These are phyloP conservation scores for Oleoguttula mirabilis DNA, from an alignment of 495 filamentous ascomycete genomes.

Conservation along the genomic window DNA sequence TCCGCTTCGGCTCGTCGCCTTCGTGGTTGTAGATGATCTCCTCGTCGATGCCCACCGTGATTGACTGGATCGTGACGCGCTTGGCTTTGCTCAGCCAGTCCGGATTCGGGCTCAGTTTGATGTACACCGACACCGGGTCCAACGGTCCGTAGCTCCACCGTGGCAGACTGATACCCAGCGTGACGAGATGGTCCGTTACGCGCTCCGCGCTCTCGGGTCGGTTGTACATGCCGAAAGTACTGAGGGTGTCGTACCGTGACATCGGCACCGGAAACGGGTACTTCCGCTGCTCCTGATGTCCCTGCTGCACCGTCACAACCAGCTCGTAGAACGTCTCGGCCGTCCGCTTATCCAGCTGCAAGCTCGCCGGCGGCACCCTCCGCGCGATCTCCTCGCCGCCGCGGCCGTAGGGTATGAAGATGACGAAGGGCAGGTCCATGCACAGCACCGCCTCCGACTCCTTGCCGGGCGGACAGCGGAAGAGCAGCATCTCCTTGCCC, in stretches of 20 bases:
- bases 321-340: constrained; percentile 96
- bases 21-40: constrained; percentile 96
- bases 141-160: constrained; percentile 94
- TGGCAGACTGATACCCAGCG: constrained; percentile 77
- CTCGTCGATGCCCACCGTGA: constrained; percentile 89
- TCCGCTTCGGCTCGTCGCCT: constrained; percentile 90
- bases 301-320: constrained; percentile 90
- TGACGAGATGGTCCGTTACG: constrained; percentile 82
- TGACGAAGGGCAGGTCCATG: constrained; percentile 96
- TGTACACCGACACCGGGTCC: constrained; percentile 90
- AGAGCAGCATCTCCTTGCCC: constrained; percentile 88
- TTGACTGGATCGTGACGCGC: constrained; percentile 85
- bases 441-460: constrained; percentile 77
- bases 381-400: constrained; percentile 77
- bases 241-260: constrained; percentile 85
- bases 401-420: constrained; percentile 92
- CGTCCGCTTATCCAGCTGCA: constrained; percentile 80
- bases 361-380: constrained; percentile 80
- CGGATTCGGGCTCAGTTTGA: constrained; percentile 81
- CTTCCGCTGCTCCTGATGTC: constrained; percentile 71
- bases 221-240: constrained; percentile 99
- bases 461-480: constrained; percentile 68
- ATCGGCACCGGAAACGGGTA: constrained; percentile 86
- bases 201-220: constrained; percentile 76
- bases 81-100: constrained; percentile 83